A percentile compares a stretch with the other conserved stretches of the same genome.
Evolutionary conservation across 1,284 basidiomycete species (phyloP).

Genomic region (Cutaneotrichosporon sp.): DNA sequence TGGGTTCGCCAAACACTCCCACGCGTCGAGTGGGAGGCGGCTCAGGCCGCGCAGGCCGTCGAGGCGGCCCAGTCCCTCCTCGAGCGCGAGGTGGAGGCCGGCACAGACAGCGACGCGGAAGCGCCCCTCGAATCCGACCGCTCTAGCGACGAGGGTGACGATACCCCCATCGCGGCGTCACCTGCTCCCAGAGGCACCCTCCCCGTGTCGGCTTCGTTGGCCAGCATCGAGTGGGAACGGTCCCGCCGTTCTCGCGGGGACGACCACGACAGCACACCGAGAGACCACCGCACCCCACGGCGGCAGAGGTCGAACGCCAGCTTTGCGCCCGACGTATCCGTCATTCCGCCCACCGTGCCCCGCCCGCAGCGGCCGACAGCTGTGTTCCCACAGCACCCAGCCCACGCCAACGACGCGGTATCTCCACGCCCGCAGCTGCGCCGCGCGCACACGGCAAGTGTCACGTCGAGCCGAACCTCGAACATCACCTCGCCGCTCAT

Average conservation of each 20-base stretch:
- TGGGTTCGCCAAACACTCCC: slow-evolving; percentile 70
- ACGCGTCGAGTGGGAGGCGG: slow-evolving; percentile 51
- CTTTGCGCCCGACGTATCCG: slow-evolving; percentile 5
- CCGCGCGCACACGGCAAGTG: slow-evolving; percentile 19
- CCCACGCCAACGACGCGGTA: not conserved
- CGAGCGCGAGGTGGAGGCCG: not conserved
- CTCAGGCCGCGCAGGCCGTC: slow-evolving; percentile 15
- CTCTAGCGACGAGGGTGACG: slow-evolving; percentile 8
- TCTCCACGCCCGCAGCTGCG: slow-evolving; percentile 11
- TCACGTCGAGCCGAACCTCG: not conserved
- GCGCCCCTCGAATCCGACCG: not conserved
- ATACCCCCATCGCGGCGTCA: slow-evolving; percentile 10
- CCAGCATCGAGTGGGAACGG: slow-evolving; percentile 3
- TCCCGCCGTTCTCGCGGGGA: slow-evolving; percentile 7
- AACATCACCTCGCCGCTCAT: not conserved
- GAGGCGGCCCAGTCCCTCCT: slow-evolving; percentile 1
- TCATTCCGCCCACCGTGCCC: slow-evolving; percentile 2
- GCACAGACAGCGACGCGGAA: slow-evolving; percentile 10
- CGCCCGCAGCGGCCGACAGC: not conserved
- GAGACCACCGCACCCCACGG: slow-evolving; percentile 3
- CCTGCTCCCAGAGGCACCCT: not conserved
- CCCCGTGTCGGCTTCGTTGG: not conserved
- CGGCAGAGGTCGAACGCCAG: slow-evolving; percentile 2
- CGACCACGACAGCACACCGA: not conserved
- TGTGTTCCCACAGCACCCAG: not conserved